Base-by-base conservation (phyloP, 208 protist genomes). In the Naegleria lovaniensis region DNA sequence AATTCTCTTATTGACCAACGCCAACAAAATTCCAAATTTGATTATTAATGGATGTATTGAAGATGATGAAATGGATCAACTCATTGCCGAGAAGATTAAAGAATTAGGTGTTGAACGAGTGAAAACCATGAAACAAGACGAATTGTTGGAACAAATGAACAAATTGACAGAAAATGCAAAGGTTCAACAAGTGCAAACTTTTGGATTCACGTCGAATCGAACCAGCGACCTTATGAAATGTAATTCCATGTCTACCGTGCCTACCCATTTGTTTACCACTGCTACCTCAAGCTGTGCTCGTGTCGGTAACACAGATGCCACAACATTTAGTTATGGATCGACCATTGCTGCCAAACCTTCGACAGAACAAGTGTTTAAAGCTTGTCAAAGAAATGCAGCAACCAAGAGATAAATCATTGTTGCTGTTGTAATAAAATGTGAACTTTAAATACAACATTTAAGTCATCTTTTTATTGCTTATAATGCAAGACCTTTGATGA, bases 41-140 rank as follows among this genome's bases (percentile, higher is more conserved):
- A 83, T 83, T 67, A 67, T 67, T 29, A 67, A 67, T 67, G 55
- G 55, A 67, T 67, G 55, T 67, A 67, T 67, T 67, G 75, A 83
- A 83, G 75, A 83, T 83, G 22, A 40, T 83, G 75, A 22, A 11
- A 83, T 83, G 22, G 75, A 83, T 13, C 1, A 22, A 83, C 25
- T 83, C 33, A n/a, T 83, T 5, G 22, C 75, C 5, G 75, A 22
- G 1, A 40, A 83, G 22, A n/a, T 83, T 40, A 83, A 83, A 11
- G 75, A 83, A 39, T 83, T 83, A 13, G 75, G 75, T 40, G 55
- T 22, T 22, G 75, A 83, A 19, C 9, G 25, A 36, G 75, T 83
- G 22, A 83, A 83, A n/a, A 13, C 11, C 0, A 83, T 83, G 75
- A 40, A n/a, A 83, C 13, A 22, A 83, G 75, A 83, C 11, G 75